These are phyloP conservation scores for Trifolium pratense DNA, from an alignment of 306 rosid genomes.

Conservation along the genomic window DNA sequence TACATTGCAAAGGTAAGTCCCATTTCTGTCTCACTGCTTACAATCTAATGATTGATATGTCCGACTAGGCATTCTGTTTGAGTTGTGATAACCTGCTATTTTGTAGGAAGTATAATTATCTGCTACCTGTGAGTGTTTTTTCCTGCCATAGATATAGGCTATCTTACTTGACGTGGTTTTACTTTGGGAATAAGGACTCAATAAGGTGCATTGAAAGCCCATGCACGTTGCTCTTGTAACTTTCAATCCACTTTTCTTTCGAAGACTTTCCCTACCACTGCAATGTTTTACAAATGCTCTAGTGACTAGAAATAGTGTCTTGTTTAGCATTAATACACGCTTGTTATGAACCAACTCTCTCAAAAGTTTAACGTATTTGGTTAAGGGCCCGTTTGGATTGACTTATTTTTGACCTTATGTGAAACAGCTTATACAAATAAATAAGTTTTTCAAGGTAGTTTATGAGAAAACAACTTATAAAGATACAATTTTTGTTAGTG, in stretches of 20 bases:
- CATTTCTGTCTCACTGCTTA: constrained; percentile 29
- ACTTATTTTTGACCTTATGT: too few species aligned
- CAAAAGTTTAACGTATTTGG: not conserved
- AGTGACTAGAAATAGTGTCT: constrained; percentile 1
- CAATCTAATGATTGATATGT: not conserved
- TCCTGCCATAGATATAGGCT: not conserved
- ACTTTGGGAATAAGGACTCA: constrained; percentile 5
- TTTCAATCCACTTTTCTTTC: constrained; percentile 16
- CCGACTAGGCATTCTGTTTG: constrained; percentile 24
- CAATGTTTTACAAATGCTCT: constrained; percentile 27
- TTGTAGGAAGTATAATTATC: constrained; percentile 13
- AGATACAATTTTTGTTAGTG: too few species aligned
- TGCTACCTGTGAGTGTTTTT: constrained; percentile 11
- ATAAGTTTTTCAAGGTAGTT: too few species aligned
- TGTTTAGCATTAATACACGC: not conserved
- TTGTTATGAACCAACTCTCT: not conserved
- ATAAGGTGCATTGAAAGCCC: constrained; percentile 20
- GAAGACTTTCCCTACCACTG: constrained; percentile 5
- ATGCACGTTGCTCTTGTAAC: constrained; percentile 11
- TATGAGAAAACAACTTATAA: too few species aligned
- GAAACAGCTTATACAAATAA: too few species aligned
- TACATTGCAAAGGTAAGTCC: constrained; percentile 75
- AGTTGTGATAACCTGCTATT: constrained; percentile 18
- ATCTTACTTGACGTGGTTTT: not conserved
- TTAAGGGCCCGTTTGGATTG: too few species aligned